Evolutionary conservation across 108 stramenopile species (phyloP).

Genomic region (Skeletonema menzelii): DNA sequence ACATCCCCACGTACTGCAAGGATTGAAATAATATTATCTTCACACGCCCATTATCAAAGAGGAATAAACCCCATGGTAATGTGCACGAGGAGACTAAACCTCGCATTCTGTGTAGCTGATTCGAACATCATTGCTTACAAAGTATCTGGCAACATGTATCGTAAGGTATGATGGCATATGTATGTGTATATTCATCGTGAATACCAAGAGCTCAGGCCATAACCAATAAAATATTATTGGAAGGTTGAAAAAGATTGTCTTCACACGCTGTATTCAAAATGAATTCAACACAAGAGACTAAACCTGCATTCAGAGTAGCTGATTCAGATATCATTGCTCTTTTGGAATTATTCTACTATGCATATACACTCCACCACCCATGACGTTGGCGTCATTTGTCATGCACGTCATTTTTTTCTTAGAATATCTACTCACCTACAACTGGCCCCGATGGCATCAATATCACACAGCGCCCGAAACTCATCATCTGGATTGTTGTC

Average conservation of each 20-base stretch:
- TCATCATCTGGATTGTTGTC: constrained; percentile 52
- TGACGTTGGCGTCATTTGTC: background rate
- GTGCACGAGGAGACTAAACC: constrained; percentile 7
- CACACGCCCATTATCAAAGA: background rate
- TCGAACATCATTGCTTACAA: constrained; percentile 8
- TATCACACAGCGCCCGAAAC: constrained; percentile 79
- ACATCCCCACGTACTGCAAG: background rate
- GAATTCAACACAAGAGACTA: constrained; percentile 30
- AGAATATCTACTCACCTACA: constrained; percentile 59
- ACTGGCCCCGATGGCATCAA: constrained; percentile 75
- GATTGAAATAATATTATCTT: constrained; percentile 8
- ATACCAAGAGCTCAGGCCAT: background rate
- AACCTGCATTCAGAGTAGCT: constrained; percentile 36
- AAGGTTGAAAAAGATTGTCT: background rate
- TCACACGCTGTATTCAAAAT: background rate
- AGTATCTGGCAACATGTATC: background rate
- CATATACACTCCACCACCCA: background rate
- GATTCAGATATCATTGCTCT: constrained; percentile 39
- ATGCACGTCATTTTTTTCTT: background rate
- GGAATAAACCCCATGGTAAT: background rate
- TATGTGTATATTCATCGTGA: too few relatives aligned
- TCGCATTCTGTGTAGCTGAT: constrained; percentile 4
- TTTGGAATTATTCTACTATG: background rate
- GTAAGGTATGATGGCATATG: too few relatives aligned
- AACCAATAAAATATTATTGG: background rate